Percentiles rank a stretch among this genome's conserved stretches.
These are phyloP conservation scores for Aspergillus sclerotioniger DNA, from an alignment of 495 filamentous ascomycete species.

Conservation along the genomic window DNA sequence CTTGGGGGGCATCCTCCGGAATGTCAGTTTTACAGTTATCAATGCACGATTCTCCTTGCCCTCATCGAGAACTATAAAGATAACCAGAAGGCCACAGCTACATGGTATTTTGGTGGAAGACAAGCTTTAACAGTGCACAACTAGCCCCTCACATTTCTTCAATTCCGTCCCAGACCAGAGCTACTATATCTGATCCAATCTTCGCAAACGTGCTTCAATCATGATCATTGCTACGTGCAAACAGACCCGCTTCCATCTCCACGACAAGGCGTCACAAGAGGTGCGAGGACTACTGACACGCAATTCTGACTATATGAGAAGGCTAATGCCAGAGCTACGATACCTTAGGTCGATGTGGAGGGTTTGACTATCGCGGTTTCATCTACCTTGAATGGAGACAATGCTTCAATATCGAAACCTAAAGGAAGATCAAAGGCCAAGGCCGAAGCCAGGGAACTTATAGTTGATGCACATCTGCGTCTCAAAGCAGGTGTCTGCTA, in stretches of 20 bases:
- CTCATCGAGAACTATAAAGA: background rate
- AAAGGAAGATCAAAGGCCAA: slow-evolving; percentile 56
- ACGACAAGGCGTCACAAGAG: slow-evolving; percentile 40
- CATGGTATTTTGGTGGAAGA: background rate
- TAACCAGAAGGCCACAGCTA: background rate
- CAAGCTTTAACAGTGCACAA: background rate
- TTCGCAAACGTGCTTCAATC: background rate
- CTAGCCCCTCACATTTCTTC: background rate
- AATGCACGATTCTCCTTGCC: background rate
- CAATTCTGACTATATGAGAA: background rate
- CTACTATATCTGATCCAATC: background rate
- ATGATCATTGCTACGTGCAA: slow-evolving; percentile 48
- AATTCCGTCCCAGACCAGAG: background rate
- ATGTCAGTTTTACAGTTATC: background rate
- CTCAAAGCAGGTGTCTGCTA: slow-evolving; percentile 70
- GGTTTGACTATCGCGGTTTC: slow-evolving; percentile 63
- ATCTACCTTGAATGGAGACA: slow-evolving; percentile 25
- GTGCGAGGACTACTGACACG: slow-evolving; percentile 16
- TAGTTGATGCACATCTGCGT: slow-evolving; percentile 63
- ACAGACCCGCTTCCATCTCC: slow-evolving; percentile 46
- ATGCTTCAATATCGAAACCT: slow-evolving; percentile 31
- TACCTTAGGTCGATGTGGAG: slow-evolving; percentile 61
- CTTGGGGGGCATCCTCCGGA: background rate
- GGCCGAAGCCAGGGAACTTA: slow-evolving; percentile 60
- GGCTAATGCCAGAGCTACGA: background rate